Base-by-base conservation (phyloP, 2,329 filamentous ascomycete species). In the Lojkania enalia region DNA sequence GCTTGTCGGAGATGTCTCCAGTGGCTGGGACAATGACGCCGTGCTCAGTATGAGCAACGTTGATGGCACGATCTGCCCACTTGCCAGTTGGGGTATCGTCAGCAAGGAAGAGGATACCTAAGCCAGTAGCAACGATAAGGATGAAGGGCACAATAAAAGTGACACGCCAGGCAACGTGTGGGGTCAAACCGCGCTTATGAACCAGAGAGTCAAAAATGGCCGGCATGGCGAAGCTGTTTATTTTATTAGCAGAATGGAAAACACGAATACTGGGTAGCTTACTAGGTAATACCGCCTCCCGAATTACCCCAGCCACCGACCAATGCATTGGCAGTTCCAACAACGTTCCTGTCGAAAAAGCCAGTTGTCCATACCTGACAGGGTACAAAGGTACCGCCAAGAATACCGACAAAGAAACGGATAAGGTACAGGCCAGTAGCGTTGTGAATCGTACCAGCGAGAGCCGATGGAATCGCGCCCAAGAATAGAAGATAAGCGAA, bases 311-410 rank as follows among this genome's bases (percentile, higher is more conserved):
- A 86, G 12, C 91, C 91, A 31, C 85, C 91, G 1, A 90, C 86
- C 14, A 96, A 72, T 2, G 89, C 87, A 64, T 96, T 96, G 49
- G 90, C 88, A 4, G 88, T 91, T 36, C 91, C 91, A 14, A 96
- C 87, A 19, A 96, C 79, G 60, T 91, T 94, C 74, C 91, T 94
- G 73, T 96, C 90, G 67, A 90, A 96, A 76, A 95, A 96, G 0
- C 86, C 89, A 0, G 90, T 96, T 7, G 86, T 88, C 89, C 90
- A 96, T 5, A 95, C 91, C 66, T 95, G 90, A 67, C 90, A 95
- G 11, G 88, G 88, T 0, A 92, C 88, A 58, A 92, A 92, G 1
- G 83, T 81, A 2, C 85, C 86, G 30, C 88, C 88, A 0, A 92
- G 80, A 32, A 92, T 85, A 48, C 87, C 87, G 51, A 91, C 82